Evolutionary conservation across 352 stramenopile genomes (phyloP), one percentile per base, ranked within the genome.

Genomic region (Phytophthora pseudosyringae): DNA sequence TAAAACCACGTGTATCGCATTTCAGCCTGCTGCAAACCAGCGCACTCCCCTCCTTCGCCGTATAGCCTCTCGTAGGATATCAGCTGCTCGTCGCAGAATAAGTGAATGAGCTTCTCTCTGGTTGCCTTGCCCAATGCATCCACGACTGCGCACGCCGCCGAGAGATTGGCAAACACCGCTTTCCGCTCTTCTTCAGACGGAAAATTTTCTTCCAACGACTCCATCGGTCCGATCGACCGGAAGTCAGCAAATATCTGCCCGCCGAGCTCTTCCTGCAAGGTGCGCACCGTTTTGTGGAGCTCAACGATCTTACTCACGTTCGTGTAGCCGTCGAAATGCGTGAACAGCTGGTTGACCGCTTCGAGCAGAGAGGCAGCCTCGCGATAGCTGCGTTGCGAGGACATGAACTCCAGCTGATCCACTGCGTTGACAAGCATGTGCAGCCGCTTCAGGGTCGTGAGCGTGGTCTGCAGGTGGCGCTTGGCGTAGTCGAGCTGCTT

Each of bases 401-500:
- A 76, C 67, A 89, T 88, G 40, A 90, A 78, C 57, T 94, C 86
- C 12, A 94, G 64, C 47, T 99, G 95, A 61, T 98, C 93, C 3
- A 99, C 95, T 1, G 97, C 97, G 66, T 98, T 98, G 10, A 99
- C 86, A 16, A 99, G 80, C 97, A 99, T 99, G 75, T 99, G 97
- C 36, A 99, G 78, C 15, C 96, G 78, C 71, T 99, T 99, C 8
- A 99, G 73, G 1, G 97, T 94, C 10, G 94, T 98, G 41, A 99
- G 97, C 11, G 94, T 98, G 15, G 83, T 88, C 74, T 98, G 94
- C 55, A 99, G 81, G 59, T 99, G 96, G 16, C 90, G 88, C 75
- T 99, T 99, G 40, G 97, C 97, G 68, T 96, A 97, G 87, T 99
- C 98, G 9, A 99, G 86, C 56, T 98, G 91, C 76, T 99, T 99